Evolutionary conservation across 1,139 yeast species (phyloP).

Genomic region (Trichomonascaceae sp.): DNA sequence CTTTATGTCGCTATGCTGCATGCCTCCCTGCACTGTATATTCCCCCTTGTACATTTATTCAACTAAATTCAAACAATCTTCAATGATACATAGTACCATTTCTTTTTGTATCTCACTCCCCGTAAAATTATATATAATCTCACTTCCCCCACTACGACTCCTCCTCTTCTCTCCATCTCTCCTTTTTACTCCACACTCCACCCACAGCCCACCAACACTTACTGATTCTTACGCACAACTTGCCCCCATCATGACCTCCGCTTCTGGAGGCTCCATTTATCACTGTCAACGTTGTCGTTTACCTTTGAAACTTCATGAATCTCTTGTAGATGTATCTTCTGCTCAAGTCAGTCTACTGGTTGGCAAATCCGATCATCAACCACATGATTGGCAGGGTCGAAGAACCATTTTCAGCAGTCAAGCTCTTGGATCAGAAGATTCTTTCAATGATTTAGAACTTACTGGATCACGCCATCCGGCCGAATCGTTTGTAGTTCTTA

Average conservation of each 20-base stretch:
- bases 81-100: no score
- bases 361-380: slow-evolving; percentile 19
- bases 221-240: no score
- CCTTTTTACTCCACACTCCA: neutral
- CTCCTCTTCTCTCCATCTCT: neutral
- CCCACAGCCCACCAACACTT: neutral
- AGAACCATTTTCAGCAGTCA: slow-evolving; percentile 6
- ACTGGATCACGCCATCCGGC: slow-evolving; percentile 19
- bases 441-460: neutral
- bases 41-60: no score
- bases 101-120: no score
- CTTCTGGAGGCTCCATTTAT: neutral
- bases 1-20: no score
- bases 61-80: no score
- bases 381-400: slow-evolving; percentile 16
- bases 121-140: no score
- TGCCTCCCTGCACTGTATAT: no score
- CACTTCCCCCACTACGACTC: no score
- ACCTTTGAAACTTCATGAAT: slow-evolving; percentile 51
- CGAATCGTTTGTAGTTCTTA: slow-evolving; percentile 40
- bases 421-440: neutral
- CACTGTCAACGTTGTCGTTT: slow-evolving; percentile 55
- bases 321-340: slow-evolving; percentile 45
- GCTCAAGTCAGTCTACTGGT: slow-evolving; percentile 47
- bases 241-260: neutral